Evolutionary conservation across 805 yeast genomes (phyloP).

Genomic region (Metschnikowia dekortorum): DNA sequence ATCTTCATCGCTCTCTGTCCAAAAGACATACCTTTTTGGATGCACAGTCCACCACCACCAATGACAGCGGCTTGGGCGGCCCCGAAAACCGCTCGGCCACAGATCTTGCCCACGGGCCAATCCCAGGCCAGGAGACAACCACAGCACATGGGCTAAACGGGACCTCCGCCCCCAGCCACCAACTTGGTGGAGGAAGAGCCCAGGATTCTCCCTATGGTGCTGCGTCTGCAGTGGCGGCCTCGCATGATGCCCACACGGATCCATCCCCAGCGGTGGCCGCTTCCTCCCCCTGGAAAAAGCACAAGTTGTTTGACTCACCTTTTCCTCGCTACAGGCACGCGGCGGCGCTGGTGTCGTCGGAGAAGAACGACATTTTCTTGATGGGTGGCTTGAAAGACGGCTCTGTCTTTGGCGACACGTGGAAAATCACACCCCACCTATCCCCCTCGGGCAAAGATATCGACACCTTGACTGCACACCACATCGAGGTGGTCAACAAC

Average conservation of each 20-base stretch:
- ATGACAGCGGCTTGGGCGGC: neutral
- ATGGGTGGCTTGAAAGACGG: slow-evolving; percentile 96
- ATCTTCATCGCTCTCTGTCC: slow-evolving; percentile 14
- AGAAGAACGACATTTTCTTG: slow-evolving; percentile 73
- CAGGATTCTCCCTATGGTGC: neutral
- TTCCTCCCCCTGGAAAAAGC: slow-evolving; percentile 61
- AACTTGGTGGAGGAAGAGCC: neutral
- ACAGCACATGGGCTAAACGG: no score
- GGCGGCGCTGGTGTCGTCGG: slow-evolving; percentile 61
- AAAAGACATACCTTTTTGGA: slow-evolving; percentile 6
- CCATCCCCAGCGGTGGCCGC: neutral
- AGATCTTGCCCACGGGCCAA: no score
- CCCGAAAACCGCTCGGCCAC: no score
- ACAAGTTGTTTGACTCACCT: slow-evolving; percentile 68
- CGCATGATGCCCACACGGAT: slow-evolving; percentile 11
- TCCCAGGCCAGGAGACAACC: no score
- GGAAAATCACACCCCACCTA: slow-evolving; percentile 67
- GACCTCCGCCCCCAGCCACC: no score
- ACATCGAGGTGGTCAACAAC: slow-evolving; percentile 51
- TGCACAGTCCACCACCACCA: neutral
- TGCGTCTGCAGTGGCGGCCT: neutral
- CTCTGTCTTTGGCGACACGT: slow-evolving; percentile 90
- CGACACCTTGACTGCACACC: slow-evolving; percentile 27
- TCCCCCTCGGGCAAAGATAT: slow-evolving; percentile 18
- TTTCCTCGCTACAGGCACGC: slow-evolving; percentile 95